Base-by-base conservation (phyloP, 345 rosid species). In the Mallotus nudiflorus region DNA sequence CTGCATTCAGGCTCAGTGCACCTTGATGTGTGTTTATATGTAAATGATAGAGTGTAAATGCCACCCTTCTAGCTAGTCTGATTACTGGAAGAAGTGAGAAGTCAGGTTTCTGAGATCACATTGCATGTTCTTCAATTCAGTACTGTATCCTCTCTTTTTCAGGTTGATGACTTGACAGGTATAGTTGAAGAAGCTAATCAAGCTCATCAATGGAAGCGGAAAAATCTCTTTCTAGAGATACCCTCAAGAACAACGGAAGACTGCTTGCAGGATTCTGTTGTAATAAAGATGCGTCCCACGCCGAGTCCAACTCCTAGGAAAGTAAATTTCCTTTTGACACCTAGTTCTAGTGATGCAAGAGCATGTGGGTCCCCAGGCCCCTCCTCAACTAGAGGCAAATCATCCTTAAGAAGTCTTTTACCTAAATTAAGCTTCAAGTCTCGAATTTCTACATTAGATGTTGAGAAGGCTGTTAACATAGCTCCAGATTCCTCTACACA, bases 251-350 rank as follows among this genome's bases (percentile, higher is more conserved):
- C 80, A 60, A 14, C 80, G 49, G 86, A 73, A 50, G 80, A 71
- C 31, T 72, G 90, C 29, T 71, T 71, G 40, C 84, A 67, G 71
- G 96, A 89, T 39, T 79, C 85, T 3, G 82, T 78, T 50, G 58
- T 71, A 12, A 78, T 90, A 67, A 90, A 84, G 80, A 89, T 91
- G 87, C 91, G 93, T 0, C 86, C 85, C 44, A 81, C 95, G 11
- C 91, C 93, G 51, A 88, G 89, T 85, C 85, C 85, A 68, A 91
- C 93, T 70, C 96, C 96, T 1, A 88, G 77, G 79, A 90, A 83
- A 81, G 98, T 94, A 16, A 91, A 90, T 75, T 94, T 94, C 72
- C 71, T 81, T 68, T 55, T 87, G 83, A 83, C 91, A 49, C 85
- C 92, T 25, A 81, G 24, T 65, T 80, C 92, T 60, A 75, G 75